phyloP scores from a whole-genome alignment of 2,329 filamentous ascomycete genomes.

The Neofusicoccum laricinum region DNA sequence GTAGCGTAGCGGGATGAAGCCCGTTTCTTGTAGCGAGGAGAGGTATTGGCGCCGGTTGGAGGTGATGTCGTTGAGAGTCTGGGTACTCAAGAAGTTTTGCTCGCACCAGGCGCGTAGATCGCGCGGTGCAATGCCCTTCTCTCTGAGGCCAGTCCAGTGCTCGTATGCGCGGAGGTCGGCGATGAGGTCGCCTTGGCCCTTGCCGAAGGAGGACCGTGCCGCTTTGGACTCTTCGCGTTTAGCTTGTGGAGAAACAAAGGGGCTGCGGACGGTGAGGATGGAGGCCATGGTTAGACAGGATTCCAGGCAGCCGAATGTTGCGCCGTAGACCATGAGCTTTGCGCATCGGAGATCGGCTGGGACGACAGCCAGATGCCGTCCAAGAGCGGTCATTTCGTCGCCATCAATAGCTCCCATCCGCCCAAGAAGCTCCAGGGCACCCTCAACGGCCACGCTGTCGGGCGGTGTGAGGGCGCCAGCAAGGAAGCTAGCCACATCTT shows the following conservation, averaged over 20 bases:
- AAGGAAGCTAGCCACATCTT: constrained; percentile 77
- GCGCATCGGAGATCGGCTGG: constrained; percentile 89
- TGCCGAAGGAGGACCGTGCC: constrained; percentile 70
- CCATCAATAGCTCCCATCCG: constrained; percentile 88
- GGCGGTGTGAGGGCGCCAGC: constrained; percentile 86
- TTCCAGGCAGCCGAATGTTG: constrained; percentile 89
- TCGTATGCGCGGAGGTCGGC: constrained; percentile 84
- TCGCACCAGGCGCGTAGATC: constrained; percentile 76
- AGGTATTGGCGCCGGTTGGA: constrained; percentile 85
- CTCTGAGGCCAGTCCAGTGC: constrained; percentile 69
- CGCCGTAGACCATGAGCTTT: constrained; percentile 93
- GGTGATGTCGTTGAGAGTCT: constrained; percentile 83
- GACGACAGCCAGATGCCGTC: constrained; percentile 90
- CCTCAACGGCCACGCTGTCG: constrained; percentile 78
- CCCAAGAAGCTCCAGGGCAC: constrained; percentile 72
- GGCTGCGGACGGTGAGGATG: constrained; percentile 83
- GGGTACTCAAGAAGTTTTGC: constrained; percentile 77
- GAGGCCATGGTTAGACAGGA: constrained; percentile 85
- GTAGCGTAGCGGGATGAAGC: constrained; percentile 60
- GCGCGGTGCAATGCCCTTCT: constrained; percentile 55
- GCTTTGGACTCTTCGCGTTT: constrained; percentile 79
- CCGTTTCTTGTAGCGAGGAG: constrained; percentile 78
- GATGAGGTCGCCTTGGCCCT: constrained; percentile 75
- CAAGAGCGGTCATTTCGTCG: constrained; percentile 82
- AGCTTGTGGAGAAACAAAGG: constrained; percentile 80